Conservation (phyloP, 2,329 filamentous ascomycete genomes). For the Clonostachys sp. region DNA sequence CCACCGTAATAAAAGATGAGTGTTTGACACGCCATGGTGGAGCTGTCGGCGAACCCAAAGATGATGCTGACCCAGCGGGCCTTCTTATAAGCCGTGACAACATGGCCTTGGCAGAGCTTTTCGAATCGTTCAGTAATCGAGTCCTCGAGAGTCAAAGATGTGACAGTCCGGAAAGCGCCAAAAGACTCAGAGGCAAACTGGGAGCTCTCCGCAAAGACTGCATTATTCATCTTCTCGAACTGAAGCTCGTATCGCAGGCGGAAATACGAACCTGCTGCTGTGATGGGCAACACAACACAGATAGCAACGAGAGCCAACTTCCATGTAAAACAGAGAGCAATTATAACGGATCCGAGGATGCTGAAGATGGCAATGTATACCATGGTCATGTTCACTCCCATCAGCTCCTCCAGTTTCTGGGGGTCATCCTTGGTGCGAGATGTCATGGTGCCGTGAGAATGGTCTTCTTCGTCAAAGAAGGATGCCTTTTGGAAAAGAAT, state of each 20-base stretch:
- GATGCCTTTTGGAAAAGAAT: slow-evolving; percentile 55
- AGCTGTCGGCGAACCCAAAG: slow-evolving; percentile 66
- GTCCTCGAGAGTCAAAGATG: slow-evolving; percentile 65
- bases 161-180: slow-evolving; percentile 68
- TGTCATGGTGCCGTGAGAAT: slow-evolving; percentile 56
- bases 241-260: slow-evolving; percentile 56
- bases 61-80: slow-evolving; percentile 59
- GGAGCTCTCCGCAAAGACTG: slow-evolving; percentile 66
- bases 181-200: slow-evolving; percentile 73
- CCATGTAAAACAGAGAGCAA: slow-evolving; percentile 72
- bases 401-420: slow-evolving; percentile 56
- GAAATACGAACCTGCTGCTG: slow-evolving; percentile 41
- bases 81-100: slow-evolving; percentile 53
- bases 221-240: slow-evolving; percentile 64
- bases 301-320: slow-evolving; percentile 67
- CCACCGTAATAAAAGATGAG: slow-evolving; percentile 65
- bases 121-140: slow-evolving; percentile 59
- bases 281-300: slow-evolving; percentile 53
- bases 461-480: slow-evolving; percentile 57
- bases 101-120: slow-evolving; percentile 52
- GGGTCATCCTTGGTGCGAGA: slow-evolving; percentile 52
- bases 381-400: slow-evolving; percentile 60
- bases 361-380: slow-evolving; percentile 60
- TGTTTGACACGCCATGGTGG: slow-evolving; percentile 58
- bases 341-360: slow-evolving; percentile 57